A percentile compares a stretch with the other conserved stretches of the same genome.
Conservation (phyloP, 1,284 basidiomycete species). For the Puccinia coronata region DNA sequence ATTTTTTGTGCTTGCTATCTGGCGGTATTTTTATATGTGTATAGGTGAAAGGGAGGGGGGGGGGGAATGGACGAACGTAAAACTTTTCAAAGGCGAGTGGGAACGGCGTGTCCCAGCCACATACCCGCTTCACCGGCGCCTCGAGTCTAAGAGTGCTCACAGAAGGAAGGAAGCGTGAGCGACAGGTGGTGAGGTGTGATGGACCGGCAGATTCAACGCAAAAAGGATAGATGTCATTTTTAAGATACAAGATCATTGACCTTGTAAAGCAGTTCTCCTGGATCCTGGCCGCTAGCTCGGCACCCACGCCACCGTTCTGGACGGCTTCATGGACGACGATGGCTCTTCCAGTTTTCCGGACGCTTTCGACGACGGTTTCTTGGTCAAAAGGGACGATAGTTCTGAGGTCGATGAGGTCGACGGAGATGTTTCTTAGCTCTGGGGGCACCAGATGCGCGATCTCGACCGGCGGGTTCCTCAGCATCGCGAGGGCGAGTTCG, state of each 20-base stretch:
- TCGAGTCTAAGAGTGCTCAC: slow-evolving; percentile 62
- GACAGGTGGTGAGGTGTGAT: not conserved
- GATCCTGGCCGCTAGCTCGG: slow-evolving; percentile 81
- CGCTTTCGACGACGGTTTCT: slow-evolving; percentile 75
- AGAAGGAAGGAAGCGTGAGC: not conserved
- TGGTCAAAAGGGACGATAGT: slow-evolving; percentile 89
- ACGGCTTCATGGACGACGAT: slow-evolving; percentile 91
- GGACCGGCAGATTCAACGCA: too few species aligned
- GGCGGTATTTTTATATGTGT: not conserved
- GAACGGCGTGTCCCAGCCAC: slow-evolving; percentile 80
- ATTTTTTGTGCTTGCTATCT: not conserved
- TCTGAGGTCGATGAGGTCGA: slow-evolving; percentile 87
- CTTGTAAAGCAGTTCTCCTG: slow-evolving; percentile 82
- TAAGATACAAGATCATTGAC: not conserved
- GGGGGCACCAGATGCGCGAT: slow-evolving; percentile 71
- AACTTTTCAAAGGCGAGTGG: slow-evolving; percentile 85
- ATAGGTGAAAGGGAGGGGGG: not conserved
- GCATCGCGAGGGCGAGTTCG: slow-evolving; percentile 73
- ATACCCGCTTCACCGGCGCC: slow-evolving; percentile 80
- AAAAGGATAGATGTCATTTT: too few species aligned
- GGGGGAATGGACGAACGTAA: slow-evolving; percentile 66
- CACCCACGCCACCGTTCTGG: slow-evolving; percentile 78
- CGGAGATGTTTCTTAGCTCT: slow-evolving; percentile 69
- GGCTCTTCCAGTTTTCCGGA: slow-evolving; percentile 75
- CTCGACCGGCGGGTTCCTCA: slow-evolving; percentile 68